These are phyloP conservation scores for Saraca asoca DNA, from an alignment of 331 rosid species.

Conservation along the genomic window DNA sequence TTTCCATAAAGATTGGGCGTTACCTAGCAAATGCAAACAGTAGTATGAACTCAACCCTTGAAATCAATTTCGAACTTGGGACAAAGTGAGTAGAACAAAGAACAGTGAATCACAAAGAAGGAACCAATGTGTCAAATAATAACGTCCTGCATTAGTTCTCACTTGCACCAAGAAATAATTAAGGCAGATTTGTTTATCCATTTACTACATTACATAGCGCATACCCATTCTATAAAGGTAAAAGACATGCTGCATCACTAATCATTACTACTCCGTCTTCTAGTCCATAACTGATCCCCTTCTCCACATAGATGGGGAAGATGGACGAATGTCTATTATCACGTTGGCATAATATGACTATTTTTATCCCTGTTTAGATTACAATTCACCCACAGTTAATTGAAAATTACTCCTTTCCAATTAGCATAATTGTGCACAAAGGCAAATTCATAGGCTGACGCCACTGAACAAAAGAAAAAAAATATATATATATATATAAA, in stretches of 20 bases:
- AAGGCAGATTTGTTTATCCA: not conserved
- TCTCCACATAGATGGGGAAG: not conserved
- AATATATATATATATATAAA: not conserved
- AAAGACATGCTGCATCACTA: not conserved
- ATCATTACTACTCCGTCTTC: not conserved
- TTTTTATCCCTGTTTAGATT: not conserved
- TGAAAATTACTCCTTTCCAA: not conserved
- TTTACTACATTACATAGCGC: conserved; percentile 10
- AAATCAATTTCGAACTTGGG: not conserved
- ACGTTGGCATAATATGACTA: not conserved
- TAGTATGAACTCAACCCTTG: conserved; percentile 12
- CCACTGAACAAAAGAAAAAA: conserved; percentile 1
- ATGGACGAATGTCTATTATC: not conserved
- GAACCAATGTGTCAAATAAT: conserved; percentile 29
- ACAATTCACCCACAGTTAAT: not conserved
- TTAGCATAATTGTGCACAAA: not conserved
- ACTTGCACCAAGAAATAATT: conserved; percentile 3
- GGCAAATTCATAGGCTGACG: not conserved
- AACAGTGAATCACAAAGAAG: not conserved
- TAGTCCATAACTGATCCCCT: conserved; percentile 4
- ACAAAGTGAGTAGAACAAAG: not conserved
- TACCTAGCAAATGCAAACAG: conserved; percentile 62
- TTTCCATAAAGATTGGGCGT: conserved; percentile 99
- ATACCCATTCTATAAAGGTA: not conserved
- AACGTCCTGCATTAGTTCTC: conserved; percentile 7